These are phyloP conservation scores for Colletotrichum lupini DNA, from an alignment of 2,329 filamentous ascomycete species.

Conservation along the genomic window DNA sequence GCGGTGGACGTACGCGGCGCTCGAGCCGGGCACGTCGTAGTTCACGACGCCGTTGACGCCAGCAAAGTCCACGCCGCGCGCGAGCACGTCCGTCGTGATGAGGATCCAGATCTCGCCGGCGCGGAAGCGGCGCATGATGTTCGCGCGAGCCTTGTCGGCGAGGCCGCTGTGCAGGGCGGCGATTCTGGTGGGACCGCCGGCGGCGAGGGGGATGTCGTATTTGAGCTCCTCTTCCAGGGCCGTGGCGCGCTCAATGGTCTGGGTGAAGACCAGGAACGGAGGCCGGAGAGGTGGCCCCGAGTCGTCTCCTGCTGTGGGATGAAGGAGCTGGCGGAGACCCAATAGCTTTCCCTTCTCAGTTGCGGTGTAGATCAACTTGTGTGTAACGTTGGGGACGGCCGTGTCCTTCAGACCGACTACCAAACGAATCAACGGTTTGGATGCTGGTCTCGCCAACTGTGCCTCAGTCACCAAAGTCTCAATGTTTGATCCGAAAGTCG, in stretches of 20 bases:
- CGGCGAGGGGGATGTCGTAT: slow-evolving; percentile 92
- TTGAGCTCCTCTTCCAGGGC: slow-evolving; percentile 90
- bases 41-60: slow-evolving; percentile 97
- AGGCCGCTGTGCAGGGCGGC: slow-evolving; percentile 92
- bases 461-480: slow-evolving; percentile 81
- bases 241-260: slow-evolving; percentile 91
- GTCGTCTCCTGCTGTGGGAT: slow-evolving; percentile 70
- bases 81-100: slow-evolving; percentile 93
- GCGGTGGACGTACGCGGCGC: slow-evolving; percentile 91
- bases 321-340: slow-evolving; percentile 88
- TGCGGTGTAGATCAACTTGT: slow-evolving; percentile 90
- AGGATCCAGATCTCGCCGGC: slow-evolving; percentile 95
- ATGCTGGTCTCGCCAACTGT: slow-evolving; percentile 61
- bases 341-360: slow-evolving; percentile 95
- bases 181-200: slow-evolving; percentile 85
- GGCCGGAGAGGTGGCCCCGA: slow-evolving; percentile 76
- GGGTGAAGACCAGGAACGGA: slow-evolving; percentile 94
- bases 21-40: slow-evolving; percentile 94
- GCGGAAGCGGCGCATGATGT: slow-evolving; percentile 90
- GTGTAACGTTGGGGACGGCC: slow-evolving; percentile 90
- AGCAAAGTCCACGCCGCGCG: slow-evolving; percentile 92
- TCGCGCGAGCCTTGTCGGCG: slow-evolving; percentile 77
- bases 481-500: slow-evolving; percentile 94
- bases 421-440: slow-evolving; percentile 75
- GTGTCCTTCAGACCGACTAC: slow-evolving; percentile 98